Conservation (phyloP, 768 basidiomycete genomes). For the Mycena maculata region DNA sequence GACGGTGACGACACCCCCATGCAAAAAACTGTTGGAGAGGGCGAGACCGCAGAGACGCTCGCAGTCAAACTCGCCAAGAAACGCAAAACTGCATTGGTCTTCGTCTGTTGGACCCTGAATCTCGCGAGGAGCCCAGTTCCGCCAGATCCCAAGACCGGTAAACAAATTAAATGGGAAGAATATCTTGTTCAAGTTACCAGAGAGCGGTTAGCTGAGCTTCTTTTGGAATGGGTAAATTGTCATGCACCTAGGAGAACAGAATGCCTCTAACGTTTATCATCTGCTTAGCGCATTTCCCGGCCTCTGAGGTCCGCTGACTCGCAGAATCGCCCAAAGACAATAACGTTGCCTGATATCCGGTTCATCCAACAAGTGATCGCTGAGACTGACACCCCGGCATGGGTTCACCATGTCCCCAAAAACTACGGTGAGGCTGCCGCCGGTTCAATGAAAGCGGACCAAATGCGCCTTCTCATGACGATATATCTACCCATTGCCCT, state of each 20-base stretch:
- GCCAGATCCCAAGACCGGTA: constrained; percentile 2
- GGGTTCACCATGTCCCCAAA: constrained; percentile 42
- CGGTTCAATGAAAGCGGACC: constrained; percentile 49
- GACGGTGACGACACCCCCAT: neutral
- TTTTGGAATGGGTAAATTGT: constrained; percentile 2
- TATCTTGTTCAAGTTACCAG: neutral
- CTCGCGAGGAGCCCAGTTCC: neutral
- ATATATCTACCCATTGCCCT: constrained; percentile 49
- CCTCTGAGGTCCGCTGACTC: constrained; percentile 11
- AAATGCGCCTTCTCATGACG: constrained; percentile 45
- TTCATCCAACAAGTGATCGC: constrained; percentile 38
- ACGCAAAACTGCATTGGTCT: neutral
- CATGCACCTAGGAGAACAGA: neutral
- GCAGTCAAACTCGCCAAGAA: neutral
- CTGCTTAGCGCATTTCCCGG: constrained; percentile 33
- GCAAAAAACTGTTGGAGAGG: neutral
- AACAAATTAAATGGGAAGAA: neutral
- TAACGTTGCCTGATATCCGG: constrained; percentile 7
- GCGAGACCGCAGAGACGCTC: neutral
- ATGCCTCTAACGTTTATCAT: neutral
- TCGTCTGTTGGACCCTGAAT: constrained; percentile 3
- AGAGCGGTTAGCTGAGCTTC: neutral
- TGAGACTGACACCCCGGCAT: constrained; percentile 36
- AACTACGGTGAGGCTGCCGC: constrained; percentile 42
- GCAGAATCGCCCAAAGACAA: constrained; percentile 28